phyloP scores from a whole-genome alignment of 192 early-diverging fungal genomes.

The Backusella luteola region DNA sequence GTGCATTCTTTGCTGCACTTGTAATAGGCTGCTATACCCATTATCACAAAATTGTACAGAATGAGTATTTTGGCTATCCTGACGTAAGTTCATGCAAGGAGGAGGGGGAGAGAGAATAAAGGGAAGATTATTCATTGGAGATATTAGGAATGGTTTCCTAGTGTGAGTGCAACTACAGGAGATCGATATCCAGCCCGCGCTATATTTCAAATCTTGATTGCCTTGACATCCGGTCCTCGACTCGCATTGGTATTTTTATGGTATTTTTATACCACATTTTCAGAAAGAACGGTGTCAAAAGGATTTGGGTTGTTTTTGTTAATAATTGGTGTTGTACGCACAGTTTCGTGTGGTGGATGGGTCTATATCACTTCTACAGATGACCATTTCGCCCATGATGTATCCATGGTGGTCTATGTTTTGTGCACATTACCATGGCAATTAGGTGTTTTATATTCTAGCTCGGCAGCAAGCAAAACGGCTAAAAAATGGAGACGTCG shows the following conservation, averaged over 20 bases:
- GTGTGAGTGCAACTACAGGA: constrained; percentile 78
- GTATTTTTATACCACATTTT: constrained; percentile 41
- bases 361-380: constrained; percentile 81
- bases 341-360: constrained; percentile 78
- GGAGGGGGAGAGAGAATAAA: neutral
- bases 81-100: constrained; percentile 41
- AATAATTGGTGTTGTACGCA: constrained; percentile 57
- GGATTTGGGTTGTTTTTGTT: constrained; percentile 39
- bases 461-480: constrained; percentile 27
- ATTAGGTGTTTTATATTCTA: constrained; percentile 54
- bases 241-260: constrained; percentile 48
- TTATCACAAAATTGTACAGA: constrained; percentile 81
- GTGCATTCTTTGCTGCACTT: constrained; percentile 68
- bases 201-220: constrained; percentile 80
- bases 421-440: constrained; percentile 75
- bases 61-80: constrained; percentile 75
- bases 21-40: constrained; percentile 68
- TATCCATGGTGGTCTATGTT: constrained; percentile 79
- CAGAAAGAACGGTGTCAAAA: constrained; percentile 15
- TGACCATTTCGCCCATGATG: constrained; percentile 77
- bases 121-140: neutral
- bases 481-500: constrained; percentile 54
- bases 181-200: constrained; percentile 77
- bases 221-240: constrained; percentile 62
- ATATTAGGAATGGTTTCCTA: constrained; percentile 73